These are phyloP conservation scores for Adansonia madagascariensis DNA, from an alignment of 441 rosid genomes.

Conservation along the genomic window DNA sequence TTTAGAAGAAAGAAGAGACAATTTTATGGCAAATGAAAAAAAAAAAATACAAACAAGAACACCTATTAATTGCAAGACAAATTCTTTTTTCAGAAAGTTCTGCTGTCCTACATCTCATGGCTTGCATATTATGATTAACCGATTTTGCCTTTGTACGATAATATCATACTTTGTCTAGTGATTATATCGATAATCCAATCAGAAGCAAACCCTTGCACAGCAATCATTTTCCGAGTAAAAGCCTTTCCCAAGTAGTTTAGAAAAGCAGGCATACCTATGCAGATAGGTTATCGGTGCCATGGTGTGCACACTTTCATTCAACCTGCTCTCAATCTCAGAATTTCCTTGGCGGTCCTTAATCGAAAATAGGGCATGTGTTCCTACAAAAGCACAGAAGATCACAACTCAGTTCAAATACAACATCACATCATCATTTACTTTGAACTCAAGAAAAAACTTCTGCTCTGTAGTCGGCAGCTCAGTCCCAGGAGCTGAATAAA, in stretches of 20 bases:
- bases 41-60: not conserved
- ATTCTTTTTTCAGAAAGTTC: not conserved
- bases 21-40: not conserved
- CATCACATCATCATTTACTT: not conserved
- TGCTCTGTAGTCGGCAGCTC: not conserved
- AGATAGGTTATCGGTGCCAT: not conserved
- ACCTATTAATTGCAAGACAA: not conserved
- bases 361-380: slow-evolving; percentile 87
- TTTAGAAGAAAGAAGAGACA: not conserved
- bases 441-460: not conserved
- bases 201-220: slow-evolving; percentile 10
- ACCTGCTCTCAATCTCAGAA: slow-evolving; percentile 73
- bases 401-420: not conserved
- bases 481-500: not conserved
- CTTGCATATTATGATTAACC: not conserved
- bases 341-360: slow-evolving; percentile 81
- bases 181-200: not conserved
- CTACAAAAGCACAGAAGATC: slow-evolving; percentile 37
- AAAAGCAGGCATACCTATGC: slow-evolving; percentile 11
- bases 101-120: not conserved
- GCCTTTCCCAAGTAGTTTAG: not conserved
- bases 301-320: slow-evolving; percentile 36
- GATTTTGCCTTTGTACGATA: not conserved
- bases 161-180: not conserved
- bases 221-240: not conserved